A percentile compares a stretch with the other conserved stretches of the same genome.
Evolutionary conservation across 371 early-diverging fungal species (phyloP).

Genomic region (Blakeslea trispora): DNA sequence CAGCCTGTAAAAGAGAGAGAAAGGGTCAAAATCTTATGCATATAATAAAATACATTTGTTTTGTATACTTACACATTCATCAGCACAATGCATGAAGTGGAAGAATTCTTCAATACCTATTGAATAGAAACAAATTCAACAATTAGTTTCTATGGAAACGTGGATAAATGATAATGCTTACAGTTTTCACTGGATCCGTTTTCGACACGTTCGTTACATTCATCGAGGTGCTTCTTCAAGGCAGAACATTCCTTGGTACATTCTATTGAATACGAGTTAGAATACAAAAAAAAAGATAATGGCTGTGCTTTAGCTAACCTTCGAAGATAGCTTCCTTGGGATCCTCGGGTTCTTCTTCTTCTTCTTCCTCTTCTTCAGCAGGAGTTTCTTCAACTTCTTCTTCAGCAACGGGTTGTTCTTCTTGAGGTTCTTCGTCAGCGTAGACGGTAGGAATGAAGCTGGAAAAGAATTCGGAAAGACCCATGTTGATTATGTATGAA

Average conservation of each 20-base stretch:
- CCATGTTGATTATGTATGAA: slow-evolving; percentile 34
- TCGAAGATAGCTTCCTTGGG: slow-evolving; percentile 52
- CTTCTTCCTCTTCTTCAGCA: slow-evolving; percentile 35
- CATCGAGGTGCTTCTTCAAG: slow-evolving; percentile 57
- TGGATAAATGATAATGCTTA: slow-evolving; percentile 21
- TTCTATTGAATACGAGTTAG: slow-evolving; percentile 20
- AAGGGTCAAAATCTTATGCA: not conserved
- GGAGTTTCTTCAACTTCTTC: slow-evolving; percentile 26
- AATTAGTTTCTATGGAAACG: no score
- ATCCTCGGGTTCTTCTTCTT: slow-evolving; percentile 50
- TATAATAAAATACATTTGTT: no score
- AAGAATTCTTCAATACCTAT: slow-evolving; percentile 63
- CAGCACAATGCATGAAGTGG: slow-evolving; percentile 62
- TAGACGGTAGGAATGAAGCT: slow-evolving; percentile 53
- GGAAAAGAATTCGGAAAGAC: slow-evolving; percentile 53
- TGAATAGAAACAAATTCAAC: not conserved
- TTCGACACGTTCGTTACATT: slow-evolving; percentile 60
- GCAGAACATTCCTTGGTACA: slow-evolving; percentile 50
- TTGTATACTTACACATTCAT: slow-evolving; percentile 63
- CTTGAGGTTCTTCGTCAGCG: slow-evolving; percentile 42
- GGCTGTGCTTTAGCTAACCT: slow-evolving; percentile 27
- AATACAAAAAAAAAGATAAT: slow-evolving; percentile 3
- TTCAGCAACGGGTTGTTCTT: slow-evolving; percentile 26
- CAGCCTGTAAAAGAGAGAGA: slow-evolving; percentile 30
- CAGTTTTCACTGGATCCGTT: slow-evolving; percentile 57